Evolutionary conservation across 73 alveolate species (phyloP).

Genomic region (Blepharisma stoltei): DNA sequence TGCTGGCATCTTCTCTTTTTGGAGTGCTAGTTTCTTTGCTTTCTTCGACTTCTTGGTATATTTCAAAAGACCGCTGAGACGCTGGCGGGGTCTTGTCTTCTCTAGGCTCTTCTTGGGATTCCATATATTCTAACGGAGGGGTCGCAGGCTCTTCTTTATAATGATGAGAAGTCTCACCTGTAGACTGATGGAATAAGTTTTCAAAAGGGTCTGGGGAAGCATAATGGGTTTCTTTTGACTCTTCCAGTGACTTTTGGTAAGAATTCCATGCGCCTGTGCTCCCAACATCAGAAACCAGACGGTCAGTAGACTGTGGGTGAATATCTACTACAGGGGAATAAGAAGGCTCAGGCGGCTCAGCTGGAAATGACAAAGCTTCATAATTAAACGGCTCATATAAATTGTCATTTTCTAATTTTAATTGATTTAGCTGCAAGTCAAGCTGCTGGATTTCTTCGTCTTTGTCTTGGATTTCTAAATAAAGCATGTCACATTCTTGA

Average conservation of each 20-base stretch:
- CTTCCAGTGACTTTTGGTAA: not conserved
- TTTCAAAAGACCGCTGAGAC: not conserved
- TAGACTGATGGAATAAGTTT: not conserved
- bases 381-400: not conserved
- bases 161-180: slow-evolving; percentile 5
- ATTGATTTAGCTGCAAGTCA: not conserved
- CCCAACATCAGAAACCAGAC: slow-evolving; percentile 4
- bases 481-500: not conserved
- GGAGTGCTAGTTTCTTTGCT: slow-evolving; percentile 22
- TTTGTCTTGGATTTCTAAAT: not conserved
- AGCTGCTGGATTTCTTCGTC: slow-evolving; percentile 15
- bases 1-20: slow-evolving; percentile 6
- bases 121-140: slow-evolving; percentile 6
- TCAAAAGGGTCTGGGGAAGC: slow-evolving; percentile 21
- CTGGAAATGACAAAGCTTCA: not conserved
- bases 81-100: too few relatives aligned
- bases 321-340: not conserved
- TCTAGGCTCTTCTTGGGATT: not conserved
- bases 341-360: slow-evolving; percentile 21
- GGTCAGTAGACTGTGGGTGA: not conserved
- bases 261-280: slow-evolving; percentile 27
- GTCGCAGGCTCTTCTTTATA: slow-evolving; percentile 9
- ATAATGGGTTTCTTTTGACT: not conserved
- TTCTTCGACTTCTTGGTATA: not conserved
- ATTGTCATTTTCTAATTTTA: not conserved